Conservation (phyloP, 192 early-diverging fungal species). For the Rhizophagus sp. region DNA sequence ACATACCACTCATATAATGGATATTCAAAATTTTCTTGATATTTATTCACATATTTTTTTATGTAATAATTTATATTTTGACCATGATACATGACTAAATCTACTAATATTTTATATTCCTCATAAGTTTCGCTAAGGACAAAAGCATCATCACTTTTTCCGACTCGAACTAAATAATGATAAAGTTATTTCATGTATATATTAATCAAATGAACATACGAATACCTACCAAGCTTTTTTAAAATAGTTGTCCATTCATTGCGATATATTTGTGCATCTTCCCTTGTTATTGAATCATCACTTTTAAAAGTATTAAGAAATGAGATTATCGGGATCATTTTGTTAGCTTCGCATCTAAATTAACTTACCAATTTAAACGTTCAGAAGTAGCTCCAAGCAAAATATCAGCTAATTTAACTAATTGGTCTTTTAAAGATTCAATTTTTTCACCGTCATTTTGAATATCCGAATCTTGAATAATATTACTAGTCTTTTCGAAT, state of each 20-base stretch:
- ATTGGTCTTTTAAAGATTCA: conserved; percentile 23
- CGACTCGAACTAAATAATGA: conserved; percentile 6
- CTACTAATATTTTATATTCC: conserved; percentile 24
- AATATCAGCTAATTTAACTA: conserved; percentile 24
- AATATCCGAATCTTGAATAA: neutral
- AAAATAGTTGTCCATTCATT: conserved; percentile 10
- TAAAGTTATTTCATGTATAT: neutral
- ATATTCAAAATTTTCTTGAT: conserved; percentile 28
- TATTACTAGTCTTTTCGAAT: neutral
- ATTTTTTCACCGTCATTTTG: neutral
- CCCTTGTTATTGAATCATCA: neutral
- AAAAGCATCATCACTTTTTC: conserved; percentile 18
- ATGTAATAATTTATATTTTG: neutral
- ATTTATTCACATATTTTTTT: conserved; percentile 21
- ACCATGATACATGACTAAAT: conserved; percentile 4
- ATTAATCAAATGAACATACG: neutral
- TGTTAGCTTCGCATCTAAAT: neutral
- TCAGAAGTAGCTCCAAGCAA: neutral
- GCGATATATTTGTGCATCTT: neutral
- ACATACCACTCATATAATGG: conserved; percentile 28
- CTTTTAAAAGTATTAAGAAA: neutral
- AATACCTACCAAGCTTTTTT: conserved; percentile 19
- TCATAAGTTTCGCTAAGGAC: conserved; percentile 22
- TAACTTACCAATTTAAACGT: conserved; percentile 15
- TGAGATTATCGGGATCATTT: too few relatives aligned